Evolutionary conservation across 371 early-diverging fungal genomes (phyloP).

Genomic region (Entomophthora muscae): DNA sequence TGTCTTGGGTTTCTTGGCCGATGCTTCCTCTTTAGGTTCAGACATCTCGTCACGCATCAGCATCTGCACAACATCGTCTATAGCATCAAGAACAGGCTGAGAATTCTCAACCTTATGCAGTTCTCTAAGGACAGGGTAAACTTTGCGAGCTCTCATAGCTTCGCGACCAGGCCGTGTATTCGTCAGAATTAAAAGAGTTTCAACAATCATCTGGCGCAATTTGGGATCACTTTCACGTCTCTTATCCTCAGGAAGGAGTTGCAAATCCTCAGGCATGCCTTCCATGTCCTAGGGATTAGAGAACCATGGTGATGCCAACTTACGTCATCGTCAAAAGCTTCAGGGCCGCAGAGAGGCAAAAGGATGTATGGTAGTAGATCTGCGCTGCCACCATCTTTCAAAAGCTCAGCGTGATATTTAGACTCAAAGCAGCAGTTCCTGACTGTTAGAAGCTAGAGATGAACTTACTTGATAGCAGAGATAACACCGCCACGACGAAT

Average conservation of each 20-base stretch:
- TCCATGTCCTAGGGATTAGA: constrained; percentile 56
- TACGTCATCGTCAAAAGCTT: constrained; percentile 71
- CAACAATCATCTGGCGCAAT: constrained; percentile 50
- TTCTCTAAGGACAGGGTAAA: constrained; percentile 70
- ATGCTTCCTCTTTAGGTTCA: not conserved
- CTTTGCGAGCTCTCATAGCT: constrained; percentile 54
- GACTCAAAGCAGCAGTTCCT: constrained; percentile 71
- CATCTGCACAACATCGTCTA: constrained; percentile 65
- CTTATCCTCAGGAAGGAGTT: constrained; percentile 66
- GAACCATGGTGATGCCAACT: not conserved
- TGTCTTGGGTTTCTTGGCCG: too few relatives aligned
- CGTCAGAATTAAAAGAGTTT: constrained; percentile 60
- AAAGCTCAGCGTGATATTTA: constrained; percentile 30
- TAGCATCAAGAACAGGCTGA: constrained; percentile 40
- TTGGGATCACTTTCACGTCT: constrained; percentile 63
- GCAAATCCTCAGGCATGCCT: constrained; percentile 81
- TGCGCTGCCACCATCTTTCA: constrained; percentile 38
- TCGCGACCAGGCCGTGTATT: constrained; percentile 58
- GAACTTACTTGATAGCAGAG: constrained; percentile 56
- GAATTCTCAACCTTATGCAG: constrained; percentile 47
- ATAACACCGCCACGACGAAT: constrained; percentile 80
- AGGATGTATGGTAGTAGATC: constrained; percentile 75
- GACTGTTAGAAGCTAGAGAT: not conserved
- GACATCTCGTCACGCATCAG: constrained; percentile 70
- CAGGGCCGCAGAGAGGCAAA: constrained; percentile 81